Evolutionary conservation across 495 filamentous ascomycete species (phyloP).

Genomic region (Neurospora tetraspora): DNA sequence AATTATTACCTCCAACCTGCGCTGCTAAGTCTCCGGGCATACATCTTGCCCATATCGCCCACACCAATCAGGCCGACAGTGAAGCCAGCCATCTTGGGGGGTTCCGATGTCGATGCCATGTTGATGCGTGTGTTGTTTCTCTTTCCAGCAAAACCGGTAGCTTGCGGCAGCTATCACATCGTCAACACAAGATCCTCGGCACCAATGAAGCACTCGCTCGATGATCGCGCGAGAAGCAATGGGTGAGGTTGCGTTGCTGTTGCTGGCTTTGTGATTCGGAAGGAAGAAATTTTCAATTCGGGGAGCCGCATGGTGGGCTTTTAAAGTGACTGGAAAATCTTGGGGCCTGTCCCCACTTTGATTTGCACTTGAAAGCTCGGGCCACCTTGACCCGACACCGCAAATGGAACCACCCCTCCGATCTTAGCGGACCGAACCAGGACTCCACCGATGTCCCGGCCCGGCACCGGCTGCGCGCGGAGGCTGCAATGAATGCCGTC

Average conservation of each 20-base stretch:
- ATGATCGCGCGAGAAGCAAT: neutral
- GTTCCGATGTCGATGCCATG: slow-evolving; percentile 10
- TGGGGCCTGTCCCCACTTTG: slow-evolving; percentile 2
- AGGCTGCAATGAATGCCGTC: neutral
- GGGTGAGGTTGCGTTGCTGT: neutral
- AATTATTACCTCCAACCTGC: slow-evolving; percentile 87
- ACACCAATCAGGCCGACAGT: slow-evolving; percentile 92
- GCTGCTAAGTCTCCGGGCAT: slow-evolving; percentile 71
- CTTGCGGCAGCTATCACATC: neutral
- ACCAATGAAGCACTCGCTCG: neutral
- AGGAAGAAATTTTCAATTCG: slow-evolving; percentile 7
- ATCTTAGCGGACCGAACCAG: neutral
- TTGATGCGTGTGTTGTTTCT: neutral
- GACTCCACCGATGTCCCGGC: neutral
- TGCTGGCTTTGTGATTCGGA: slow-evolving; percentile 4
- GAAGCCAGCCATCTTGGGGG: slow-evolving; percentile 47
- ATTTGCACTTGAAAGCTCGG: neutral
- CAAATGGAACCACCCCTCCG: neutral
- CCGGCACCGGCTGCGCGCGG: neutral
- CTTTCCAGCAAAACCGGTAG: neutral
- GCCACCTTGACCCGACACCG: neutral
- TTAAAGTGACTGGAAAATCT: slow-evolving; percentile 3
- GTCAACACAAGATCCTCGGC: neutral
- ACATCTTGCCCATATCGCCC: slow-evolving; percentile 99
- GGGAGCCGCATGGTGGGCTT: slow-evolving; percentile 5